Evolutionary conservation across 202 grass and related monocot species (phyloP).

Genomic region (Digitaria exilis): DNA sequence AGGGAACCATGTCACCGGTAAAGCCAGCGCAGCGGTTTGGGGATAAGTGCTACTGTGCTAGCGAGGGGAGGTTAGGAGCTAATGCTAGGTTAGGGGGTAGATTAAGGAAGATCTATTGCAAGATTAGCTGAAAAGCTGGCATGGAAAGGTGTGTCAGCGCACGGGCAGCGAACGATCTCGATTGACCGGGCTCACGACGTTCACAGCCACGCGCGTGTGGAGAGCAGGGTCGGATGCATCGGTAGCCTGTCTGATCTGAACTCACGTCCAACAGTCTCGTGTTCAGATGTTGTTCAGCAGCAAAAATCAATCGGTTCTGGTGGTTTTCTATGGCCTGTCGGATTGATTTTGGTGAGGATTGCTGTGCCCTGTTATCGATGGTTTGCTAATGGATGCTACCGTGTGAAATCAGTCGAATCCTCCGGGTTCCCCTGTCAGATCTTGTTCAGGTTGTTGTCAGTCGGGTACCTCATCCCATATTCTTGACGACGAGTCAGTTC

Average conservation of each 20-base stretch:
- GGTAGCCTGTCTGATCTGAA: not conserved
- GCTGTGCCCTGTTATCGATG: not conserved
- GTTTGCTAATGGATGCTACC: not conserved
- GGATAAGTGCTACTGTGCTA: not conserved
- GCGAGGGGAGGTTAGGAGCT: not conserved
- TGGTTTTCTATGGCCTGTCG: too few relatives aligned
- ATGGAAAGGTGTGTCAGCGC: constrained; percentile 15
- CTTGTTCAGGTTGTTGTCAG: not conserved
- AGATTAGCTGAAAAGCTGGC: constrained; percentile 18
- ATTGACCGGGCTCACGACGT: not conserved
- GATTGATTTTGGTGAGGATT: not conserved
- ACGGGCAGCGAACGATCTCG: not conserved
- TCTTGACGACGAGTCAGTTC: too few relatives aligned
- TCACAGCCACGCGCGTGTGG: not conserved
- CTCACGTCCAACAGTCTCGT: not conserved
- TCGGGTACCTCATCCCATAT: not conserved
- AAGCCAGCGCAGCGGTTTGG: not conserved
- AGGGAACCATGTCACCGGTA: not conserved
- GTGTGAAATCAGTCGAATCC: constrained; percentile 7
- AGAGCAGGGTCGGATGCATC: not conserved
- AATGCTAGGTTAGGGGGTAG: not conserved
- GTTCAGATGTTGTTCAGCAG: too few relatives aligned
- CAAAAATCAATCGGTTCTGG: too few relatives aligned
- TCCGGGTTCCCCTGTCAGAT: not conserved
- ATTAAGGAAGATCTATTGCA: not conserved